These are phyloP conservation scores for Plantago rigida DNA, from an alignment of 305 asterid genomes.

Conservation along the genomic window DNA sequence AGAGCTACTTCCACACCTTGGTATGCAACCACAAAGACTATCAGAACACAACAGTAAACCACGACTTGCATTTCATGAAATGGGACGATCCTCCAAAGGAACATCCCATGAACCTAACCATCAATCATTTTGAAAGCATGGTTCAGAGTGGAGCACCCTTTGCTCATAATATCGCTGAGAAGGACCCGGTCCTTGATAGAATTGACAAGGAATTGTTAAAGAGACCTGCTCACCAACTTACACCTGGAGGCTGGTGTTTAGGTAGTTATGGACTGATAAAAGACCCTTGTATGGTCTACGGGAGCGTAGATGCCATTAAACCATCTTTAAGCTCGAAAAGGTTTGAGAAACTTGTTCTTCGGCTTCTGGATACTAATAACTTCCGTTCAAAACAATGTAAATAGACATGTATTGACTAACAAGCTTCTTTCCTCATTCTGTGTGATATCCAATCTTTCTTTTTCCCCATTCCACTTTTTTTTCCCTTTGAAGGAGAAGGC, in stretches of 20 bases:
- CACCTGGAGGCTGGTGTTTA: constrained; percentile 72
- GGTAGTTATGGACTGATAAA: constrained; percentile 36
- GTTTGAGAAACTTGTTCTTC: constrained; percentile 59
- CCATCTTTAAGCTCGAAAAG: constrained; percentile 62
- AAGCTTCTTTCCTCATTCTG: background rate
- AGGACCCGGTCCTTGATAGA: constrained; percentile 44
- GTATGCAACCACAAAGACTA: constrained; percentile 77
- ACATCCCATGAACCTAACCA: constrained; percentile 45
- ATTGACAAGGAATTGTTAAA: constrained; percentile 50
- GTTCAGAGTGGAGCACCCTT: constrained; percentile 74
- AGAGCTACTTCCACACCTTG: constrained; percentile 85
- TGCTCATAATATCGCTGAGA: constrained; percentile 50
- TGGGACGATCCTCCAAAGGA: constrained; percentile 73
- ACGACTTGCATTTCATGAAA: constrained; percentile 61
- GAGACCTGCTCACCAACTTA: constrained; percentile 34
- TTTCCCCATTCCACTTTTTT: too few relatives aligned
- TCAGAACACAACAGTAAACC: constrained; percentile 88
- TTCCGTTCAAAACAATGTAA: constrained; percentile 84
- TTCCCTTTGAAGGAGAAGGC: too few relatives aligned
- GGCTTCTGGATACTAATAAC: constrained; percentile 62
- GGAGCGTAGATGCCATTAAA: constrained; percentile 45
- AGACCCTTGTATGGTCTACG: constrained; percentile 46
- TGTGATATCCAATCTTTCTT: too few relatives aligned
- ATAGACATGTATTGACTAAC: constrained; percentile 24
- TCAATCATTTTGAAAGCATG: constrained; percentile 56